Evolutionary conservation across 257 asterid genomes (phyloP).

Genomic region (Fraxinus anomala): DNA sequence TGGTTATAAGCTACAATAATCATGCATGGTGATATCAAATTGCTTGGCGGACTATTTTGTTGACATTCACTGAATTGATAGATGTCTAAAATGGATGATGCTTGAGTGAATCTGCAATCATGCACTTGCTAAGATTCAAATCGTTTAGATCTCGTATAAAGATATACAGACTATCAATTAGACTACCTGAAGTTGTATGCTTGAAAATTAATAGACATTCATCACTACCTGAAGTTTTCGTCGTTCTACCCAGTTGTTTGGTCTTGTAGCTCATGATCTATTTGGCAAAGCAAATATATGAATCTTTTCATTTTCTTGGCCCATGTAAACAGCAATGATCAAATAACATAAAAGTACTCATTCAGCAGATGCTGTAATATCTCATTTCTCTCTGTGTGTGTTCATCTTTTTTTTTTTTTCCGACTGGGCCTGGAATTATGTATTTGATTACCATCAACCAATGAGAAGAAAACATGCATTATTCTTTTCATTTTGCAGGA

Average conservation of each 20-base stretch:
- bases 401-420: neutral
- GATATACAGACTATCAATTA: neutral
- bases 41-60: neutral
- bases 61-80: neutral
- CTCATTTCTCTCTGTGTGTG: neutral
- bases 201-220: neutral
- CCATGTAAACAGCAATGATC: neutral
- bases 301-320: neutral
- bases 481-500: constrained; percentile 51
- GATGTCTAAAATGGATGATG: neutral
- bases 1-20: neutral
- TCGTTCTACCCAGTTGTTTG: neutral
- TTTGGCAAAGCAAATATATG: neutral
- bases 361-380: neutral
- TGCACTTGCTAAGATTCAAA: neutral
- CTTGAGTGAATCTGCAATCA: neutral
- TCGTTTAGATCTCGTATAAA: neutral
- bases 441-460: neutral
- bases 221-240: neutral
- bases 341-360: neutral
- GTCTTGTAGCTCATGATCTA: neutral
- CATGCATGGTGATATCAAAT: neutral
- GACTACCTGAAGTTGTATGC: neutral
- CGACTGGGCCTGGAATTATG: neutral
- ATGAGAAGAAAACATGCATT: constrained; percentile 11